Base-by-base conservation (phyloP, 192 early-diverging fungal species). In the Allomyces javanicus region DNA sequence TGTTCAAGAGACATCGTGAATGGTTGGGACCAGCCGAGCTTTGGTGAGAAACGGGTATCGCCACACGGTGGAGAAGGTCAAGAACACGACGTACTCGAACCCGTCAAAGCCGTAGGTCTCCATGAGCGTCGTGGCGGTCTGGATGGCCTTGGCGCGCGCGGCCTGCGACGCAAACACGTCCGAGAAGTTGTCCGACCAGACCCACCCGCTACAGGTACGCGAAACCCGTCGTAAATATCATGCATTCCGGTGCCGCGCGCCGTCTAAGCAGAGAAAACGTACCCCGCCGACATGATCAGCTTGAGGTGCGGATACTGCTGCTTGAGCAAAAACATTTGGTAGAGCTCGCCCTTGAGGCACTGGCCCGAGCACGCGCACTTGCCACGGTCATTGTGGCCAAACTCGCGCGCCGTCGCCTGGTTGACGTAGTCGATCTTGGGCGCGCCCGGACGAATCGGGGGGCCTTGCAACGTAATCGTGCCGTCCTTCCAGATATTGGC, bases 261-360 rank as follows among this genome's bases (percentile, higher is more conserved):
- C n/a, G n/a, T n/a, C n/a, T n/a, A n/a, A n/a, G n/a, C 12, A 58
- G 14, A 17, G 21, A n/a, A 12, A 21, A n/a, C 50, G 21, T 58
- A 58, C 25, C 65, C 65, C 12, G 33, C 14, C 17, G 25, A 40
- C 24, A 66, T 24, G 19, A 66, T 25, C 24, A 43, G 11, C 26
- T 66, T 66, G 25, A 66, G 61, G 33, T 66, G 65, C 19, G 65
- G 65, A 25, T 66, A 66, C 25, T 66, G 25, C 33, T 66, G 43
- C 61, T 66, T 66, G 19, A 66, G 61, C 61, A 66, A 66, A 22
- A 66, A 66, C 19, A 66, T n/a, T 43, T 66, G 65, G 19, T 43
- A 66, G 17, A 58, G 50, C 50, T 58, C 17, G 12, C 50, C 50
- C 17, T 58, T 58, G 12, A 58, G 21, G 50, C 50, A 58, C 21